A percentile compares a stretch with the other conserved stretches of the same genome.
phyloP scores from a whole-genome alignment of 805 yeast species.

The Debaryomyces castellii region DNA sequence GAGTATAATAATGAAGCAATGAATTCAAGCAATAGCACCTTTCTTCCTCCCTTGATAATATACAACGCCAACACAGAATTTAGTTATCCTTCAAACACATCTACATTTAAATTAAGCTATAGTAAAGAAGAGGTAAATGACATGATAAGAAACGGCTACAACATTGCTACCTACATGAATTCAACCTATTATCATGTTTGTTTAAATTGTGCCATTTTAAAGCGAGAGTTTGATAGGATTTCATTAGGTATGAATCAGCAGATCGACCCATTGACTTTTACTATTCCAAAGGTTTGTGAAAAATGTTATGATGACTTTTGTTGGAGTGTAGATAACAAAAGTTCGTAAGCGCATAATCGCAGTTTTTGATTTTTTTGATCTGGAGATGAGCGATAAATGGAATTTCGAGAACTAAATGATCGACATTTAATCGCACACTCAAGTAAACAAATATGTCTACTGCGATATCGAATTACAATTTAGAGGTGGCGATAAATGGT shows the following conservation, averaged over 20 bases:
- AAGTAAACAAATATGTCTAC: neutral
- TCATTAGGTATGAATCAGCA: slow-evolving; percentile 4
- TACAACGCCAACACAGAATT: slow-evolving; percentile 48
- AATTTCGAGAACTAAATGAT: neutral
- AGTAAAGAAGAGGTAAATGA: slow-evolving; percentile 38
- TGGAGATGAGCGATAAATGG: neutral
- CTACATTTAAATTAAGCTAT: slow-evolving; percentile 59
- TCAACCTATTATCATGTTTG: slow-evolving; percentile 47
- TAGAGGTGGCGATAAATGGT: slow-evolving; percentile 16
- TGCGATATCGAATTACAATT: neutral
- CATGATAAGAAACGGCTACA: slow-evolving; percentile 53
- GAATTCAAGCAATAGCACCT: neutral
- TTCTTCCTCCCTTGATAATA: slow-evolving; percentile 53
- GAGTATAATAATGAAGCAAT: no score
- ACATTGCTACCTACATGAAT: slow-evolving; percentile 47
- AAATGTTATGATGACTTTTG: slow-evolving; percentile 19
- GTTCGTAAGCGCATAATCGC: neutral
- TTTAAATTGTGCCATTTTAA: slow-evolving; percentile 56
- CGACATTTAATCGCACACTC: neutral
- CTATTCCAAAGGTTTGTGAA: slow-evolving; percentile 14
- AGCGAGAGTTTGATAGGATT: slow-evolving; percentile 47
- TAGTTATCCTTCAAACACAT: slow-evolving; percentile 49
- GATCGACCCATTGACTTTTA: slow-evolving; percentile 2
- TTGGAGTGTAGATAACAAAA: slow-evolving; percentile 9
- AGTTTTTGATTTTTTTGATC: neutral